These are phyloP conservation scores for Turritis glabra DNA, from an alignment of 345 rosid genomes.

Conservation along the genomic window DNA sequence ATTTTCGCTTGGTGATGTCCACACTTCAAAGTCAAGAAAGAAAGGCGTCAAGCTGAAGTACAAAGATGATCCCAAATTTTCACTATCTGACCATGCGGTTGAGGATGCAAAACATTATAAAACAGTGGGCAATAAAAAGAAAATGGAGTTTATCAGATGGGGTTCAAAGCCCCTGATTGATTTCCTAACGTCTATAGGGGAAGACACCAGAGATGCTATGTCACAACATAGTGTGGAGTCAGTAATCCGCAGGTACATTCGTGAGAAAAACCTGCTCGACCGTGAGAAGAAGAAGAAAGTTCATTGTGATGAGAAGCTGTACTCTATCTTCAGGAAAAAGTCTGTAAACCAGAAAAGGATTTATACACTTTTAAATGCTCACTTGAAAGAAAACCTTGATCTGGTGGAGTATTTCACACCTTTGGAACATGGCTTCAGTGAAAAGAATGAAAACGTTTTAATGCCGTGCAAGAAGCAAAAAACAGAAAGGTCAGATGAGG, in stretches of 20 bases:
- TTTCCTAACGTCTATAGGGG: conserved; percentile 51
- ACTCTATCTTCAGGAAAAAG: conserved; percentile 48
- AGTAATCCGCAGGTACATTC: conserved; percentile 42
- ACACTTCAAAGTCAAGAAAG: conserved; percentile 35
- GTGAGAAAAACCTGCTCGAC: conserved; percentile 36
- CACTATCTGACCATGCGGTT: conserved; percentile 28
- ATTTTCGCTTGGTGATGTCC: conserved; percentile 36
- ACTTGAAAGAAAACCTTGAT: conserved; percentile 44
- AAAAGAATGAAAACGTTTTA: conserved; percentile 12
- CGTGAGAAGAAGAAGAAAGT: conserved; percentile 40
- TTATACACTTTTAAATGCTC: conserved; percentile 39
- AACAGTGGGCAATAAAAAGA: conserved; percentile 17
- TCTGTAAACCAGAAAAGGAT: conserved; percentile 35
- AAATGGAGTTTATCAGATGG: conserved; percentile 45
- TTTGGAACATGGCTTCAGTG: conserved; percentile 27
- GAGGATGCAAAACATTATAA: conserved; percentile 15
- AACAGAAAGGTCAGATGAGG: background rate
- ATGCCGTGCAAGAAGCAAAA: conserved; percentile 40
- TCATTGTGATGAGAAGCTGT: conserved; percentile 49
- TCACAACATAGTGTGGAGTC: conserved; percentile 39
- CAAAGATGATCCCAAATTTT: conserved; percentile 16
- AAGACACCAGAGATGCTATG: conserved; percentile 43
- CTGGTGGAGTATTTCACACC: conserved; percentile 24
- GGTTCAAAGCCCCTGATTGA: conserved; percentile 57
- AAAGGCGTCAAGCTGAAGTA: conserved; percentile 11